Percentiles rank a stretch among this genome's conserved stretches.
phyloP scores from a whole-genome alignment of 805 yeast genomes.

The Saccharomycopsis schoenii region DNA sequence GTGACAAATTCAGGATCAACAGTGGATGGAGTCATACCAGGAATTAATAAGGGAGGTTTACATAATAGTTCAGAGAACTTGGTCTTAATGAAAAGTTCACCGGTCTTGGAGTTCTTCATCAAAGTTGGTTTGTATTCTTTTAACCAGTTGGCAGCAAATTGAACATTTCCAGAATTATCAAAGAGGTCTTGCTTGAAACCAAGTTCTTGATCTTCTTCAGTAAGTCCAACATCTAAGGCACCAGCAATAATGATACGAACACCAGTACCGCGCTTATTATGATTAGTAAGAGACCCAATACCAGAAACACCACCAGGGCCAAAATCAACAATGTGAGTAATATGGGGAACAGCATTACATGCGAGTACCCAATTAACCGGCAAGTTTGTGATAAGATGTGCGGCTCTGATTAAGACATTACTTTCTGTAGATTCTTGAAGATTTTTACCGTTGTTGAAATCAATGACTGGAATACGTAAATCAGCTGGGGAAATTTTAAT shows the following conservation, averaged over 20 bases:
- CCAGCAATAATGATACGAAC: conserved; percentile 91
- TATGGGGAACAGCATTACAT: conserved; percentile 43
- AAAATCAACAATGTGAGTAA: conserved; percentile 84
- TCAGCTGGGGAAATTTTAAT: conserved; percentile 46
- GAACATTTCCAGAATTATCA: conserved; percentile 56
- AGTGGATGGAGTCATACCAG: conserved; percentile 99
- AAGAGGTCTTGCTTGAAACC: conserved; percentile 95
- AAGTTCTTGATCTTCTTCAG: conserved; percentile 63
- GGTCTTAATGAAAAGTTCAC: conserved; percentile 81
- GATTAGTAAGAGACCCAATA: conserved; percentile 88
- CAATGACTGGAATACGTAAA: conserved; percentile 79
- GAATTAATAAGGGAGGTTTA: conserved; percentile 92
- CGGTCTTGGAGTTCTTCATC: conserved; percentile 54
- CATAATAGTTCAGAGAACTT: conserved; percentile 87
- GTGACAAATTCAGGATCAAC: conserved; percentile 91
- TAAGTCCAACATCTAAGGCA: conserved; percentile 47
- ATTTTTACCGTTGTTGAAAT: conserved; percentile 78
- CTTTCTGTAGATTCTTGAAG: conserved; percentile 43
- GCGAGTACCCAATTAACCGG: conserved; percentile 95
- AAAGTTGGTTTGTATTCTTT: conserved; percentile 79
- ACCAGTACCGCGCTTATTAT: conserved; percentile 98
- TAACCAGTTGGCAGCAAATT: conserved; percentile 87
- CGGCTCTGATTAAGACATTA: conserved; percentile 57
- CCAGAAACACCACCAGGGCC: conserved; percentile 99
- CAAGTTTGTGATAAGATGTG: conserved; percentile 73